These are phyloP conservation scores for Beauveria australis DNA, from an alignment of 2,329 filamentous ascomycete species.

Conservation along the genomic window DNA sequence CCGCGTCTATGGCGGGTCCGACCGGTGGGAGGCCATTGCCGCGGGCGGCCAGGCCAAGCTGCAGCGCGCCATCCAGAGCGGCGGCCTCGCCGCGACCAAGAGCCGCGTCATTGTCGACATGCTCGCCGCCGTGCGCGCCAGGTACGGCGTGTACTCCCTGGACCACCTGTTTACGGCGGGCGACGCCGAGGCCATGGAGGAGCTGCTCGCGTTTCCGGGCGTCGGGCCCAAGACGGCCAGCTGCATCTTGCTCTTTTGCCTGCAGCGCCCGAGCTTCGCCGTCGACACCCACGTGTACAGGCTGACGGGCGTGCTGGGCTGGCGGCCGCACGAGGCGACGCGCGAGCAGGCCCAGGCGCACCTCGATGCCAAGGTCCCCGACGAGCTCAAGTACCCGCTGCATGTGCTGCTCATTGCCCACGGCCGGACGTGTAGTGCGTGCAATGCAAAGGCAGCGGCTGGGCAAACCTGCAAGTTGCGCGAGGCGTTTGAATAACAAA, in stretches of 20 bases:
- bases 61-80: conserved; percentile 57
- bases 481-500: not conserved
- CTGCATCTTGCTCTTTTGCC: conserved; percentile 44
- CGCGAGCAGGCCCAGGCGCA: conserved; percentile 42
- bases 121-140: conserved; percentile 51
- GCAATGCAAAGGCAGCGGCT: conserved; percentile 24
- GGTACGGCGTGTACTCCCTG: conserved; percentile 35
- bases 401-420: conserved; percentile 42
- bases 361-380: conserved; percentile 38
- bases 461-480: conserved; percentile 3
- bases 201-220: conserved; percentile 41
- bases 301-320: conserved; percentile 39
- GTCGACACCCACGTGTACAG: conserved; percentile 47
- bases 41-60: conserved; percentile 31
- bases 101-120: conserved; percentile 64
- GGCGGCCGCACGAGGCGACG: conserved; percentile 32
- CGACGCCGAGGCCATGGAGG: conserved; percentile 40
- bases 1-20: conserved; percentile 32
- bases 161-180: conserved; percentile 37
- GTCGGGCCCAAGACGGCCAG: conserved; percentile 48
- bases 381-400: conserved; percentile 40
- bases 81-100: conserved; percentile 65
- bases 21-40: conserved; percentile 34
- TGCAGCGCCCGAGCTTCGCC: conserved; percentile 38
- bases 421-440: conserved; percentile 37